Evolutionary conservation across 768 basidiomycete genomes (phyloP), one percentile per base, ranked within the genome.

Genomic region (Suillus fuscotomentosus): DNA sequence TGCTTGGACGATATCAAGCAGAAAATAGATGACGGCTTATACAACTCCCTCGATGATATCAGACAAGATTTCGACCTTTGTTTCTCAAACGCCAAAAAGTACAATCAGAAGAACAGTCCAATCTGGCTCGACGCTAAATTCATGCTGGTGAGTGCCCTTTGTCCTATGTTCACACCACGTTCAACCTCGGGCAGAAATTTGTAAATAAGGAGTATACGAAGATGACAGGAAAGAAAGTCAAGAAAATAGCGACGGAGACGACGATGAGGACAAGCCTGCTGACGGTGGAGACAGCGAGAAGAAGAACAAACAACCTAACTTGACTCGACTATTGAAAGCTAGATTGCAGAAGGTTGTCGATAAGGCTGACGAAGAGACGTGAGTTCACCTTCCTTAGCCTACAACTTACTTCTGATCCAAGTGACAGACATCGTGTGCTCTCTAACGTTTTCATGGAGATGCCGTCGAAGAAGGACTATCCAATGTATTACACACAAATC

Each of bases 1-100:
- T 88, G 92, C 34, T 81, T 97, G 60, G 91, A 94, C 51, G 93
- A 96, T 67, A 94, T 97, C 79, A 94, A 94, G 83, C 84, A 86
- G 70, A 84, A 86, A 70, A 82, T 95, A 34, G 88, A 90, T 54
- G 77, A 79, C 60, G 79, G 81, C 63, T 72, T 67, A 14, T 95
- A 95, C 70, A 68, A 80, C 15, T 84, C 87, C 14, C 79, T 94
- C 54, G 85, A 88, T 59, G 85, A 82, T 11, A 87, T 92, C 70
- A 86, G 83, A 70, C 80, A 81, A 50, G 91, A 92, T 71, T 85
- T 94, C 60, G 91, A 94, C 70, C 78, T 87, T 47, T 89, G 90
- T 72, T 94, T 94, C 72, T 83, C 80, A 70, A 94, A 94, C 71
- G 91, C 91, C 31, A 92, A 91, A 76, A 81, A 84, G 66, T 95